Base-by-base conservation (phyloP, 768 basidiomycete species). In the Pleurotus citrinopileatus region DNA sequence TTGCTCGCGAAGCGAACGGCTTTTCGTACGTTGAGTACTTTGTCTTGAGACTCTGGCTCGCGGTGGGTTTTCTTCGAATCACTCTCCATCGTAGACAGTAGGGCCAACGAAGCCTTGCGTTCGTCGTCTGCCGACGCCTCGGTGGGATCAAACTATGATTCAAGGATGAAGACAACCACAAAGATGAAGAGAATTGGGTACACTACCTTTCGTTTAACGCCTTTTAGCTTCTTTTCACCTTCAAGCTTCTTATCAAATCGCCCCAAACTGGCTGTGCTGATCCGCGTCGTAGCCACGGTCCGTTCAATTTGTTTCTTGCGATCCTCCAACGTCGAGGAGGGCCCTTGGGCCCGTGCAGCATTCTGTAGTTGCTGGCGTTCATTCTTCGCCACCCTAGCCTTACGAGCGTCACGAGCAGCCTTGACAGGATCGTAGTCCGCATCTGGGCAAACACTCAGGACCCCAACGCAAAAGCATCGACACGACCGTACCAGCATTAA, bases 231-330 rank as follows among this genome's bases (percentile, higher is more conserved):
- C 67, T 91, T 89, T 70, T 99, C 97, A 10, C 95, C 95, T 48
- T 95, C 89, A 19, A 98, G 79, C 64, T 78, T 84, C 59, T 83
- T 87, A 68, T 98, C 96, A 62, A 97, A 99, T 61, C 82, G 87
- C 59, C 97, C 97, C 87, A 99, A 87, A 62, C 92, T 95, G 0
- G 94, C 97, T 0, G 97, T 99, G 57, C 94, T 94, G 25, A 76
- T 73, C 55, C 90, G 83, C 1, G 89, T 85, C 9, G 86, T 79
- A 6, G 90, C 83, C 22, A 97, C 73, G 1, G 88, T 87, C 54
- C 78, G 77, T 19, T 94, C 89, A 15, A 98, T 80, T 12, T 91
- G 86, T 12, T 65, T 60, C 70, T 93, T 92, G 20, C 90, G 83
- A 43, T 77, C 68, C 19, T 75, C 67, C 51, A 74, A 73, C 20